Base-by-base conservation (phyloP, 1,139 yeast species). In the Suhomyces taliae region DNA sequence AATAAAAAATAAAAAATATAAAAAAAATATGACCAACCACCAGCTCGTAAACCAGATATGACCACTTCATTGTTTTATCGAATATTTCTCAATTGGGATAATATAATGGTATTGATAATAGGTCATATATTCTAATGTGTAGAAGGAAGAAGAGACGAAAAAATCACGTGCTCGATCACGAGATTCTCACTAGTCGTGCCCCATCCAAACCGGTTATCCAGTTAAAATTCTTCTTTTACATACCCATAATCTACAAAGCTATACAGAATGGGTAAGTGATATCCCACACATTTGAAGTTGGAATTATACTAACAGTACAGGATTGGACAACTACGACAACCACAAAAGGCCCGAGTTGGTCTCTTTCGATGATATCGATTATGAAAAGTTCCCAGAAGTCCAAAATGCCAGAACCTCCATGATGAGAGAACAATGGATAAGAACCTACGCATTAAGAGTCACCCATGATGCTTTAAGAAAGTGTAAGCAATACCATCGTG, bases 301-400 rank as follows among this genome's bases (percentile, higher is more conserved):
- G 7, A 34, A 5, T 33, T 24, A 14, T 55, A 49, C 59, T 56
- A 57, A 57, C 59, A 12, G 10, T 36, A 11, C 38, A 70, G 75
- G 66, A 38, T 64, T 72, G 57, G 67, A 66, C 51, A 65, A 65
- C 53, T 75, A 74, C 65, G 71, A 65, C 43, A 73, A 73, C 66
- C 87, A 85, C 67, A 69, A 70, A 59, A 80, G 89, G 70, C 85
- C 89, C 45, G 89, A 85, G 58, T 76, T 82, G 60, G 93, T 87
- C 53, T 87, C 95, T 36, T 88, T 88, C 61, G 95, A 88, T 69
- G 90, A 85, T 57, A 86, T 88, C 53, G 88, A 86, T 70, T 88
- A 88, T 67, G 78, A 78, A 58, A 83, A 87, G 67, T 76, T 79
- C 52, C 69, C 74, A 34, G 83, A 83, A 54, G 80, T 88, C 43